Evolutionary conservation across 169 alveolate species (phyloP).

Genomic region (Perkinsus marinus): DNA sequence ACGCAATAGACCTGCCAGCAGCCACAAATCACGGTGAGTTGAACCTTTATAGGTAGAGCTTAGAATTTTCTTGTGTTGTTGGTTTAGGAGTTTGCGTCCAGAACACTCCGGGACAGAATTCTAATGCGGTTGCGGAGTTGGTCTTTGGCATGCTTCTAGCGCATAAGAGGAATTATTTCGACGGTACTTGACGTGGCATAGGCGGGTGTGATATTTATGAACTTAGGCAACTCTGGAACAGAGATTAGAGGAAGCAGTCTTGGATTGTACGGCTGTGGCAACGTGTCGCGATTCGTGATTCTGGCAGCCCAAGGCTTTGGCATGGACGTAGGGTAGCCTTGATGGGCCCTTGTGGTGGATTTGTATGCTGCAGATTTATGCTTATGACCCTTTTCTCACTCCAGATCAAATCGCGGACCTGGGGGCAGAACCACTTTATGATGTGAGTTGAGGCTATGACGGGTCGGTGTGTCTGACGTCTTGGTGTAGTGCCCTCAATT

Average conservation of each 20-base stretch:
- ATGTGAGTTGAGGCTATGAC: too few relatives aligned
- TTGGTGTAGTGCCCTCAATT: background rate
- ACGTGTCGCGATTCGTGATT: conserved; percentile 15
- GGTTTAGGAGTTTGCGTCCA: too few relatives aligned
- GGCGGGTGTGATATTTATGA: too few relatives aligned
- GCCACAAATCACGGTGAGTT: conserved; percentile 39
- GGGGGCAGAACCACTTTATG: background rate
- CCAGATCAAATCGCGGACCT: background rate
- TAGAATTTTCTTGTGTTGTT: too few relatives aligned
- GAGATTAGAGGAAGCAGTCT: background rate
- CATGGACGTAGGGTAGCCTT: too few relatives aligned
- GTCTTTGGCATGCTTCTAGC: conserved; percentile 31
- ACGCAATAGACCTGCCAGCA: conserved; percentile 40
- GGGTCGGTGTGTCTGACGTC: too few relatives aligned
- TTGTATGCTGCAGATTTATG: too few relatives aligned
- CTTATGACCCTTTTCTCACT: background rate
- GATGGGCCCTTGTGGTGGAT: too few relatives aligned
- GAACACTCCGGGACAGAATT: conserved; percentile 64
- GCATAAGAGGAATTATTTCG: background rate
- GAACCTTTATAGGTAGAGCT: too few relatives aligned
- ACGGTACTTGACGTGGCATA: too few relatives aligned
- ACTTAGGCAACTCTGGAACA: too few relatives aligned
- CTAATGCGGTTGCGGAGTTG: conserved; percentile 71
- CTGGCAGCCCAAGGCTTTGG: conserved; percentile 17
- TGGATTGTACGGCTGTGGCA: conserved; percentile 23